Evolutionary conservation across 495 filamentous ascomycete species (phyloP).

Genomic region (Penicillium odoratum): DNA sequence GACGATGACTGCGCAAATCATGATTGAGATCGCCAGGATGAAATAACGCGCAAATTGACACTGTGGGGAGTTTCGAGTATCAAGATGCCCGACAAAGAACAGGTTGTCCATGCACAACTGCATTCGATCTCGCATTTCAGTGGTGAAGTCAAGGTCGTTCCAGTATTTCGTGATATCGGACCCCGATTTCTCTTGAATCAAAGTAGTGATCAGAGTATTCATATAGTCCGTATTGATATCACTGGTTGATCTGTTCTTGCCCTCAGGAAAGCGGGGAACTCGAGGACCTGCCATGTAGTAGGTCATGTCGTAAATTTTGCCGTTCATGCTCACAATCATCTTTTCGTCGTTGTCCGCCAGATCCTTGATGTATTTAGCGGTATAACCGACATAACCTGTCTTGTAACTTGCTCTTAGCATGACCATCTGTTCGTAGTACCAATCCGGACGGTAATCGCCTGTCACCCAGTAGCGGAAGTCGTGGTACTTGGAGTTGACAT

Average conservation of each 20-base stretch:
- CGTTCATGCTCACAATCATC: constrained; percentile 75
- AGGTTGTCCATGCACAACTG: constrained; percentile 87
- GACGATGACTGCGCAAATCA: constrained; percentile 76
- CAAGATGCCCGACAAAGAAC: constrained; percentile 90
- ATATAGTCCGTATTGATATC: constrained; percentile 76
- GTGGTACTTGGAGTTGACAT: constrained; percentile 78
- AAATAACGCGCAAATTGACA: constrained; percentile 92
- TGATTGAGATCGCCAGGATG: constrained; percentile 81
- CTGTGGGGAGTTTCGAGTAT: constrained; percentile 82
- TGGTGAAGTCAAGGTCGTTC: constrained; percentile 62
- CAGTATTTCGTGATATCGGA: constrained; percentile 82
- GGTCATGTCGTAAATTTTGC: constrained; percentile 87
- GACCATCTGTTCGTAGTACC: constrained; percentile 85
- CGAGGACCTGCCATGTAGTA: constrained; percentile 80
- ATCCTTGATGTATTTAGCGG: constrained; percentile 69
- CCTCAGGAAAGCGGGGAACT: constrained; percentile 52
- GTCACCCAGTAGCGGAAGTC: constrained; percentile 81
- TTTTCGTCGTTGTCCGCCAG: constrained; percentile 60
- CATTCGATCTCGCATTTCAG: constrained; percentile 62
- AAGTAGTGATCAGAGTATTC: constrained; percentile 66
- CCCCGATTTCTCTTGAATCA: constrained; percentile 77
- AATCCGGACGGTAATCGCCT: constrained; percentile 71
- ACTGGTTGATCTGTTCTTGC: constrained; percentile 42
- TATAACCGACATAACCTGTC: constrained; percentile 88
- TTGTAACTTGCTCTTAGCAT: constrained; percentile 74